phyloP scores from a whole-genome alignment of 2,329 filamentous ascomycete genomes.

The Pseudogymnoascus sp. region DNA sequence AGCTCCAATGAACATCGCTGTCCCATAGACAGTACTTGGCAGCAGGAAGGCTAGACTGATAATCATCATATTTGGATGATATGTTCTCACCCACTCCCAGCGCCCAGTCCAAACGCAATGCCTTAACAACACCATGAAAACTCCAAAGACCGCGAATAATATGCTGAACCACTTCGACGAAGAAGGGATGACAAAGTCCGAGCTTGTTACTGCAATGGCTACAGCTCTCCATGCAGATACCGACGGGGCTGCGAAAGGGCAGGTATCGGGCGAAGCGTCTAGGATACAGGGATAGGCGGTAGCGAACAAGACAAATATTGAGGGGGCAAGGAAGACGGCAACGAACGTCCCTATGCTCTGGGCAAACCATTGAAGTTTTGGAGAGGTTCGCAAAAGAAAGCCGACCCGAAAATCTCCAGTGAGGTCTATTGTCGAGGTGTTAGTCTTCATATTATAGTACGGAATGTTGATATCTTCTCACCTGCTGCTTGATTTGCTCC shows the following conservation, averaged over 20 bases:
- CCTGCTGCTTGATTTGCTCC: slow-evolving; percentile 2
- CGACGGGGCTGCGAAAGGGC: slow-evolving; percentile 16
- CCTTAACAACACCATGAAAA: neutral
- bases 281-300: slow-evolving; percentile 18
- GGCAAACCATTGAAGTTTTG: slow-evolving; percentile 12
- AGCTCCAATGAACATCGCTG: slow-evolving; percentile 18
- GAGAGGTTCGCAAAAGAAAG: slow-evolving; percentile 1
- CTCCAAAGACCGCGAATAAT: neutral
- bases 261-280: slow-evolving; percentile 10
- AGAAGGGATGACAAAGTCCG: slow-evolving; percentile 15
- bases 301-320: slow-evolving; percentile 17
- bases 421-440: neutral
- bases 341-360: slow-evolving; percentile 17
- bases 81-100: neutral
- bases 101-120: neutral
- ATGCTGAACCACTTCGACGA: slow-evolving; percentile 2
- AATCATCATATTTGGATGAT: slow-evolving; percentile 15
- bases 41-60: slow-evolving; percentile 16
- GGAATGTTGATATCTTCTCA: neutral
- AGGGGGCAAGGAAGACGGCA: slow-evolving; percentile 15
- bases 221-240: slow-evolving; percentile 17
- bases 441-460: neutral
- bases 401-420: neutral
- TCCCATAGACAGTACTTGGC: slow-evolving; percentile 17
- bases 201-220: slow-evolving; percentile 16